Evolutionary conservation across 2,329 filamentous ascomycete genomes (phyloP), one percentile per base, ranked within the genome.

Genomic region (Talaromyces sp.): DNA sequence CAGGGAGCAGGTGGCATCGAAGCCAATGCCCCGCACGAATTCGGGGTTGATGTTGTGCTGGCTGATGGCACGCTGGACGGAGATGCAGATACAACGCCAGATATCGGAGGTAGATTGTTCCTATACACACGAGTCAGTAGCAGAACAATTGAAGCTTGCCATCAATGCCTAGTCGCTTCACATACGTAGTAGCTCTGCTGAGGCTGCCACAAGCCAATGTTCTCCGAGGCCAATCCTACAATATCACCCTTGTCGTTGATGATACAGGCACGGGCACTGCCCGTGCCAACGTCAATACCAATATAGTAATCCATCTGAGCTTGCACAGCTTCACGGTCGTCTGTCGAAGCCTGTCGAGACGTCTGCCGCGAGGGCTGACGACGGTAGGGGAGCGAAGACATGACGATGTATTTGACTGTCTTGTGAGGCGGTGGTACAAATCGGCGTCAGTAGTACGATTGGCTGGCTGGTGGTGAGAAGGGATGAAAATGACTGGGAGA

Each of bases 61-160:
- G 74, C 85, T 86, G 72, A 98, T 86, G 53, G 93, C 92, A 61
- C 89, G 86, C 73, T 93, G 90, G 43, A 97, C 92, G 49, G 92
- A 95, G 67, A 88, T 85, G 81, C 93, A 97, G 76, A 99, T 97
- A 79, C 92, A 94, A 69, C 88, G 86, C 95, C 95, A 99, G 74
- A 99, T 99, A 78, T 99, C 92, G 60, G 89, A 91, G 0, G 95
- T 98, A 17, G 94, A 98, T 94, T 99, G 95, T 83, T 99, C 95
- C 93, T 90, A 67, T 7, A 56, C 29, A 22, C 13, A n/a, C 2
- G 22, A 51, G 34, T 66, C 34, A 65, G 38, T 19, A 31, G 29
- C n/a, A 45, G 40, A 19, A 22, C 13, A 27, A 17, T n/a, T 29
- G 4, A 29, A 17, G 13, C 15, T 25, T 51, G 25, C 11, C 47